A percentile compares a stretch with the other conserved stretches of the same genome.
These are phyloP conservation scores for Coniochaeta prunicola DNA, from an alignment of 2,329 filamentous ascomycete species.

Conservation along the genomic window DNA sequence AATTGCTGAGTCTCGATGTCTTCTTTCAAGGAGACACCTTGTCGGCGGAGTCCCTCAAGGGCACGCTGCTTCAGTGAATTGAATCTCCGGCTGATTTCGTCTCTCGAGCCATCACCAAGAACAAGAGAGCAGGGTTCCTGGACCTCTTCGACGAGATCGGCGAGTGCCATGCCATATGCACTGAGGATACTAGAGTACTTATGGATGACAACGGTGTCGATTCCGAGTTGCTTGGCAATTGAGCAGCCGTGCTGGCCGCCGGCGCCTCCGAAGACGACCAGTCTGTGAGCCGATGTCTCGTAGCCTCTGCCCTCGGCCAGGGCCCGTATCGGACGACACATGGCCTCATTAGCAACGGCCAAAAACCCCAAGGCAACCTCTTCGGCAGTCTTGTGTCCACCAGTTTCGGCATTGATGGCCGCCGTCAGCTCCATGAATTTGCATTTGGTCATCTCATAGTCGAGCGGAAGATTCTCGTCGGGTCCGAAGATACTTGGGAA, in stretches of 20 bases:
- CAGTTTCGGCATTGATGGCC: constrained; percentile 19
- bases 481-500: constrained; percentile 64
- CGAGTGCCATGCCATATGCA: constrained; percentile 7
- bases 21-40: not conserved
- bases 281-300: constrained; percentile 31
- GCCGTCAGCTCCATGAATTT: constrained; percentile 26
- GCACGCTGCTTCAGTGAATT: constrained; percentile 11
- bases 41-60: not conserved
- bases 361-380: constrained; percentile 58
- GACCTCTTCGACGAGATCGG: not conserved
- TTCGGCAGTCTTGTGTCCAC: not conserved
- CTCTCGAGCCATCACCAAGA: not conserved
- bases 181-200: constrained; percentile 11
- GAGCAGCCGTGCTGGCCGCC: constrained; percentile 31
- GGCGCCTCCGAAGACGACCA: constrained; percentile 9
- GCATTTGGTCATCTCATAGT: constrained; percentile 21
- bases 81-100: constrained; percentile 15
- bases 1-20: not conserved
- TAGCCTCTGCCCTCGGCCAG: constrained; percentile 39
- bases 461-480: constrained; percentile 47
- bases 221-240: constrained; percentile 27
- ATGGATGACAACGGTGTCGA: constrained; percentile 28
- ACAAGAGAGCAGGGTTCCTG: constrained; percentile 10
- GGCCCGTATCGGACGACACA: constrained; percentile 62
- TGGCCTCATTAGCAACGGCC: constrained; percentile 64